These are phyloP conservation scores for Arachnomyces sp. DNA, from an alignment of 2,329 filamentous ascomycete genomes.

Conservation along the genomic window DNA sequence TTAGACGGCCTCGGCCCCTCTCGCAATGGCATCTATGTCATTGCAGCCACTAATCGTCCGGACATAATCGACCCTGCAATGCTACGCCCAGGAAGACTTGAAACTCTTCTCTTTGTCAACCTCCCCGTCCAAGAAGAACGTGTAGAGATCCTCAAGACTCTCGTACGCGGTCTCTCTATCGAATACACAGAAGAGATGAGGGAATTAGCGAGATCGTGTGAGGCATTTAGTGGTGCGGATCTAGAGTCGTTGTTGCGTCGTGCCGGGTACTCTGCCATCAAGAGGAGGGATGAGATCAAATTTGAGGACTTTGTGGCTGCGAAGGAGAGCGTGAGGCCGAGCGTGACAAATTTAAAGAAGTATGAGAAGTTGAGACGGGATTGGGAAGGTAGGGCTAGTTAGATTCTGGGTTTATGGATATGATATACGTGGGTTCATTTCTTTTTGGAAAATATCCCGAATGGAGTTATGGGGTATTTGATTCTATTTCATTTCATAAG, in stretches of 20 bases:
- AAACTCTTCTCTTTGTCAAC: constrained; percentile 82
- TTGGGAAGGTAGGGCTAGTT: constrained; percentile 36
- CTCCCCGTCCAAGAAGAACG: constrained; percentile 71
- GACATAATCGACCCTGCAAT: constrained; percentile 97
- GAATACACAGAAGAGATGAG: constrained; percentile 51
- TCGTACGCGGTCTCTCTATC: constrained; percentile 46
- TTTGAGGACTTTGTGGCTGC: constrained; percentile 36
- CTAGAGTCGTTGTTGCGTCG: constrained; percentile 51
- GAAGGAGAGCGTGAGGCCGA: constrained; percentile 35
- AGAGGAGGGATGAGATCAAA: constrained; percentile 41
- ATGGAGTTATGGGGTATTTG: constrained; percentile 5
- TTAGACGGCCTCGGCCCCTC: constrained; percentile 72
- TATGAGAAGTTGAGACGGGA: constrained; percentile 49
- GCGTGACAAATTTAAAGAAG: constrained; percentile 50
- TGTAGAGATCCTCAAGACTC: constrained; percentile 73
- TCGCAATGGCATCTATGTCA: constrained; percentile 81
- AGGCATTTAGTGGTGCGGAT: constrained; percentile 69
- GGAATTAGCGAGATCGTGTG: constrained; percentile 63
- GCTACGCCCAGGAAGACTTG: constrained; percentile 81
- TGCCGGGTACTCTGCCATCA: constrained; percentile 52
- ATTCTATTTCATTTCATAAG: constrained; percentile 2
- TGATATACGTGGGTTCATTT: background rate
- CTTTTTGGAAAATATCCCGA: constrained; percentile 1
- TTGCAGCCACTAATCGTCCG: constrained; percentile 88
- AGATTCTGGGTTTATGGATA: constrained; percentile 6